A percentile compares a stretch with the other conserved stretches of the same genome.
These are phyloP conservation scores for Fusarium sp. DNA, from an alignment of 2,329 filamentous ascomycete genomes.

Conservation along the genomic window DNA sequence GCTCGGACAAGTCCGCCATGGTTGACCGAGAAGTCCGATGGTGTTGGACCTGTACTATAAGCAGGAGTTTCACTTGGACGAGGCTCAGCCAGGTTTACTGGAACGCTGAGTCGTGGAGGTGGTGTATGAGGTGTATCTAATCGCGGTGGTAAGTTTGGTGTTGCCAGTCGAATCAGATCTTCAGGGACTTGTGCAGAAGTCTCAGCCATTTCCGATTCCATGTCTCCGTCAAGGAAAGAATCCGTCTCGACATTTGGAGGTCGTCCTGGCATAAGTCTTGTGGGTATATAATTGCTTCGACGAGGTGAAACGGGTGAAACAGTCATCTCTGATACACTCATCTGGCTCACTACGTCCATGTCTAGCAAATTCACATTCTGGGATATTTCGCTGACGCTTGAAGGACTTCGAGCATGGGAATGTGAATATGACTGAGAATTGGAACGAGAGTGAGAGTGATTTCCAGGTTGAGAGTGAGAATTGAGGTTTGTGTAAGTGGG, in stretches of 20 bases:
- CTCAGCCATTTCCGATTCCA: constrained; percentile 27
- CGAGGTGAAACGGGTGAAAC: constrained; percentile 32
- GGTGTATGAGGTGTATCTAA: constrained; percentile 43
- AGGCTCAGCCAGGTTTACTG: constrained; percentile 18
- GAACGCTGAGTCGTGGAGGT: constrained; percentile 17
- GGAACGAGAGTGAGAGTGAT: neutral
- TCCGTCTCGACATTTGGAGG: constrained; percentile 26
- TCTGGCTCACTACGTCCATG: constrained; percentile 29
- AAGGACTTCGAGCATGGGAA: constrained; percentile 36
- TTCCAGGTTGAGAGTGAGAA: neutral
- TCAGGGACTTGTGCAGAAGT: constrained; percentile 15
- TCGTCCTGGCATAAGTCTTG: constrained; percentile 12
- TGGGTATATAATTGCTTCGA: constrained; percentile 16
- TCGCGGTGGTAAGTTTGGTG: constrained; percentile 41
- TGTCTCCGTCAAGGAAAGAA: constrained; percentile 32
- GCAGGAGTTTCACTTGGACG: neutral
- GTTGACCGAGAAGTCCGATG: constrained; percentile 27
- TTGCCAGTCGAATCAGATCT: constrained; percentile 44
- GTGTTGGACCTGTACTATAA: neutral
- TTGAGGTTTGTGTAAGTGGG: constrained; percentile 36
- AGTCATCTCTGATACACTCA: constrained; percentile 36
- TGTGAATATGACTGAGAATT: constrained; percentile 5
- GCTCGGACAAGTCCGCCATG: constrained; percentile 43
- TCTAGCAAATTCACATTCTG: constrained; percentile 35
- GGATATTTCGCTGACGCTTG: constrained; percentile 38